Percentiles rank a stretch among this genome's conserved stretches.
These are phyloP conservation scores for Lathyrus aphaca DNA, from an alignment of 306 rosid species.

Conservation along the genomic window DNA sequence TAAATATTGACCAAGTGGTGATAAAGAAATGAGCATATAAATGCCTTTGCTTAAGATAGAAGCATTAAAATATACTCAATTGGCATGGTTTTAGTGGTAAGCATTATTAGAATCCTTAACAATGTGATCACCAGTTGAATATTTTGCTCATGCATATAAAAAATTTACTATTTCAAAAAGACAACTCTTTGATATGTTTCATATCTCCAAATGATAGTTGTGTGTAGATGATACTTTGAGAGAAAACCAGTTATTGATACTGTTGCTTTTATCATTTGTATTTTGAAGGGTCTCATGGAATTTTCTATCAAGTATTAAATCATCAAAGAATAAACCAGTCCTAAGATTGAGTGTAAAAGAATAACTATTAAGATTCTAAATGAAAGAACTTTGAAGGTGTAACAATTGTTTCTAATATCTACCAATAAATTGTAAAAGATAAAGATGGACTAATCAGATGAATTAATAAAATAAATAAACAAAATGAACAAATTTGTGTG, in stretches of 20 bases:
- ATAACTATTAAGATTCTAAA: conserved; percentile 3
- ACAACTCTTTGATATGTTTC: too few species aligned
- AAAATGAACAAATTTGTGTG: conserved; percentile 2
- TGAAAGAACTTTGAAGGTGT: conserved; percentile 10
- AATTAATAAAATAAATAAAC: conserved; percentile 13
- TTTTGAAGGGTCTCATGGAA: not conserved
- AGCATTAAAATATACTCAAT: not conserved
- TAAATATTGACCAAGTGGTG: too few species aligned
- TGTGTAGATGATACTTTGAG: too few species aligned
- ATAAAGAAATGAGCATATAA: not conserved
- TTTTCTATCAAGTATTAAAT: conserved; percentile 5
- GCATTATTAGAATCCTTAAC: too few species aligned
- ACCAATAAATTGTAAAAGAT: conserved; percentile 18
- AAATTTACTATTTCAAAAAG: too few species aligned
- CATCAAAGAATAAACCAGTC: not conserved
- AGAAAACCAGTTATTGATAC: not conserved
- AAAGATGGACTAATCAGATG: conserved; percentile 30
- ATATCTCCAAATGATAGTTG: too few species aligned
- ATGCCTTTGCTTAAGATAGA: not conserved
- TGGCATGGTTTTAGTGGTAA: too few species aligned
- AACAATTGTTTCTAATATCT: conserved; percentile 26
- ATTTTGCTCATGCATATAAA: too few species aligned
- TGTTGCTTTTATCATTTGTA: conserved; percentile 5
- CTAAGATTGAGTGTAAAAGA: conserved; percentile 12
- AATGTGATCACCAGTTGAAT: too few species aligned